Conservation (phyloP, 257 asterid species). For the Parsonsia alboflavescens region DNA sequence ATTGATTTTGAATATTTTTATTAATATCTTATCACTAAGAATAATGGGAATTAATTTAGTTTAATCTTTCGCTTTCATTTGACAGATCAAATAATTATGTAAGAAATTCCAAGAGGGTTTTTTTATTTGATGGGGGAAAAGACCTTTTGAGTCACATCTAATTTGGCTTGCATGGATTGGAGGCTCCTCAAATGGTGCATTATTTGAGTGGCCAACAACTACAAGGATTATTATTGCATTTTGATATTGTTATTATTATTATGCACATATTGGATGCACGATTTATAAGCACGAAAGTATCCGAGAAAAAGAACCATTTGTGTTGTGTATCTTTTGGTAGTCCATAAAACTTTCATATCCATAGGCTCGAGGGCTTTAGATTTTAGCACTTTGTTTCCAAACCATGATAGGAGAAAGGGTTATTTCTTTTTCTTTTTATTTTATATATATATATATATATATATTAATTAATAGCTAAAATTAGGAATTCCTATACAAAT, state of each 20-base stretch:
- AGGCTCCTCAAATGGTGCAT: conserved; percentile 2
- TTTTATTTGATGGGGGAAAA: not conserved
- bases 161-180: not conserved
- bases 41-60: not conserved
- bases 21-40: not conserved
- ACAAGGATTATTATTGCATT: not conserved
- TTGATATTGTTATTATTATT: conserved; percentile 5
- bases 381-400: too few relatives aligned
- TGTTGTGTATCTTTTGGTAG: not conserved
- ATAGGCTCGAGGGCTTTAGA: not conserved
- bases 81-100: not conserved
- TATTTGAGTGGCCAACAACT: conserved; percentile 1
- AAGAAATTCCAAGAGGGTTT: not conserved
- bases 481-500: too few relatives aligned
- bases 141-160: not conserved
- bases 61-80: not conserved
- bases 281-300: not conserved
- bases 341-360: not conserved
- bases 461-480: too few relatives aligned
- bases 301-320: not conserved
- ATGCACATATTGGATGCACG: conserved; percentile 1
- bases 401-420: too few relatives aligned
- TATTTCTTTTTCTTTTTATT: too few relatives aligned
- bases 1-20: not conserved
- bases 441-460: too few relatives aligned